Conservation (phyloP, 1,139 yeast species). For the Groenewaldozyma auringiensis region DNA sequence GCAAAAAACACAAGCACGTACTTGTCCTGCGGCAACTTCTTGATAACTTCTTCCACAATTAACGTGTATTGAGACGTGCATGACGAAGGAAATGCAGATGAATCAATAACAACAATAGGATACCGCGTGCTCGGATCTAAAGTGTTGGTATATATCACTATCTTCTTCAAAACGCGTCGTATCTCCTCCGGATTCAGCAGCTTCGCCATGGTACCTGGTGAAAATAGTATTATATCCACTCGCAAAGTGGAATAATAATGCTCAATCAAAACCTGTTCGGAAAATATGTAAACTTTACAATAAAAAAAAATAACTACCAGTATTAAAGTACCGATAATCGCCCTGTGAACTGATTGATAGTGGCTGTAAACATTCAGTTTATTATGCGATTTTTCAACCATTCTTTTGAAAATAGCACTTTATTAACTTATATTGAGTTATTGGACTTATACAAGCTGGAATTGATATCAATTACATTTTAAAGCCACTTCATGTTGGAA, state of each 20-base stretch:
- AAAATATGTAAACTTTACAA: too few relatives aligned
- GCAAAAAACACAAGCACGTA: constrained; percentile 68
- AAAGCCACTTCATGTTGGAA: too few relatives aligned
- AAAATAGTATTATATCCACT: constrained; percentile 31
- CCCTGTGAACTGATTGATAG: too few relatives aligned
- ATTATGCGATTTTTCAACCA: too few relatives aligned
- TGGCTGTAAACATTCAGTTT: too few relatives aligned
- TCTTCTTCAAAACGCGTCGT: constrained; percentile 29
- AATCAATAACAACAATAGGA: constrained; percentile 67
- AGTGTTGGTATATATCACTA: constrained; percentile 53
- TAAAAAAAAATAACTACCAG: too few relatives aligned
- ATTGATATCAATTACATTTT: too few relatives aligned
- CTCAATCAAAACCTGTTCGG: constrained; percentile 12
- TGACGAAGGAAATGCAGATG: constrained; percentile 65
- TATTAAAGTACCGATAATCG: too few relatives aligned
- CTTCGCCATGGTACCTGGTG: constrained; percentile 16
- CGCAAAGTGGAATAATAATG: constrained; percentile 21
- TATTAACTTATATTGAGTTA: too few relatives aligned
- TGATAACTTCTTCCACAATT: constrained; percentile 24
- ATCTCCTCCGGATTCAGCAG: neutral
- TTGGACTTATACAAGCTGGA: too few relatives aligned
- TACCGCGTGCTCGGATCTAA: constrained; percentile 53
- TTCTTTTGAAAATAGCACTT: too few relatives aligned
- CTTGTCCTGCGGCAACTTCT: constrained; percentile 44
- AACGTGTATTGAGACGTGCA: constrained; percentile 19